phyloP scores from a whole-genome alignment of 805 yeast genomes.

The Saccharomyces mikatae region DNA sequence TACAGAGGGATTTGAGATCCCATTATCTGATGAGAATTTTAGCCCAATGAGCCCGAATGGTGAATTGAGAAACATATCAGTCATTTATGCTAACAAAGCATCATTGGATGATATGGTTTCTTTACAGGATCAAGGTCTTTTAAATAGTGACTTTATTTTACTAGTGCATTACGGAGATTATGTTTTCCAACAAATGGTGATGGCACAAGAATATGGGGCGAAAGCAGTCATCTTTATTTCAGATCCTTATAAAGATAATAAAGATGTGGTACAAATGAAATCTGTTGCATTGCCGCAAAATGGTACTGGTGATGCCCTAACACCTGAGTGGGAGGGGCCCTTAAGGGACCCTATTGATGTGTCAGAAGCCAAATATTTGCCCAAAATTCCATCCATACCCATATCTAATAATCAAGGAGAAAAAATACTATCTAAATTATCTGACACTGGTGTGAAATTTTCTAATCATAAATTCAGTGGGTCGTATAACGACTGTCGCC shows the following conservation, averaged over 20 bases:
- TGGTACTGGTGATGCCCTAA: conserved; percentile 69
- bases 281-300: conserved; percentile 52
- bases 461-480: conserved; percentile 20
- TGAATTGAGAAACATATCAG: conserved; percentile 38
- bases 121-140: conserved; percentile 34
- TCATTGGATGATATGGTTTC: conserved; percentile 42
- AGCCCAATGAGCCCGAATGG: conserved; percentile 64
- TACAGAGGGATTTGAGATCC: conserved; percentile 18
- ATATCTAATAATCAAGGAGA: conserved; percentile 66
- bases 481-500: conserved; percentile 7
- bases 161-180: conserved; percentile 51
- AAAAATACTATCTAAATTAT: conserved; percentile 28
- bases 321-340: conserved; percentile 61
- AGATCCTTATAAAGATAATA: conserved; percentile 31
- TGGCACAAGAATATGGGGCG: conserved; percentile 53
- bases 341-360: conserved; percentile 37
- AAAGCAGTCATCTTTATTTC: conserved; percentile 62
- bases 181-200: conserved; percentile 42
- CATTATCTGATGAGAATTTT: conserved; percentile 39
- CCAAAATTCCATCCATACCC: conserved; percentile 71
- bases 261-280: conserved; percentile 28
- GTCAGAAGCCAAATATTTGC: conserved; percentile 44
- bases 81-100: conserved; percentile 66
- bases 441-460: conserved; percentile 23
- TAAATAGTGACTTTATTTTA: conserved; percentile 41